Evolutionary conservation across 2,329 filamentous ascomycete species (phyloP), one percentile per base, ranked within the genome.

Genomic region (Epichloe elymi): DNA sequence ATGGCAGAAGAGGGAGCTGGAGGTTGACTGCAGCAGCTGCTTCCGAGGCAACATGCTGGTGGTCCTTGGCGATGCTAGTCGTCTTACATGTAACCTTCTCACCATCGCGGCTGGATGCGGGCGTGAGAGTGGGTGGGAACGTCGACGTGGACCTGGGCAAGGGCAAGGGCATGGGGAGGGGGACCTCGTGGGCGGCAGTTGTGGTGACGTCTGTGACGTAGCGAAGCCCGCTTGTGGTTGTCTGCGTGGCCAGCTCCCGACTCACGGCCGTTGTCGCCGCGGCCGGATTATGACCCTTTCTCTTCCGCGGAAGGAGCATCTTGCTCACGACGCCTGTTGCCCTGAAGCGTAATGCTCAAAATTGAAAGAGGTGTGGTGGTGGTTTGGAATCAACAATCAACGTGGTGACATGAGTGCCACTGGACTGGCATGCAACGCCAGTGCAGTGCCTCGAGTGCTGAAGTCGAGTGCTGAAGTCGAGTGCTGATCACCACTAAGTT

Each of bases 301-400:
- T 60, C 57, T 67, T 68, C 52, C 65, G 65, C 45, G 63, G 59
- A 55, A 60, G 58, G 56, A 60, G 53, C 66, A 68, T 68, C 49
- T 55, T 43, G 3, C 55, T 51, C 49, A 17, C 19, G 36, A 11
- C n/a, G 2, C 36, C n/a, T 33, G 19, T 40, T 41, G 48, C 33
- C 46, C 43, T 37, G 33, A 39, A 45, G 36, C 35, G 48, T n/a
- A 20, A 48, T 19, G 19, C 20, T 8, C 23, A 26, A 1, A 30
- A 10, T 30, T 30, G 26, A 30, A 30, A 10, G 26, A 30, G 26
- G 8, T 30, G 26, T 30, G 26, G 14, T 39, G 15, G 17, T 17
- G 36, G 35, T 6, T 19, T 26, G 41, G 30, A 33, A 33, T 42
- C 40, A 23, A 23, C n/a, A 33, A 44, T 42, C 40, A 23, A 23